Conservation (phyloP, 805 yeast genomes). For the Yamadazyma olivae region DNA sequence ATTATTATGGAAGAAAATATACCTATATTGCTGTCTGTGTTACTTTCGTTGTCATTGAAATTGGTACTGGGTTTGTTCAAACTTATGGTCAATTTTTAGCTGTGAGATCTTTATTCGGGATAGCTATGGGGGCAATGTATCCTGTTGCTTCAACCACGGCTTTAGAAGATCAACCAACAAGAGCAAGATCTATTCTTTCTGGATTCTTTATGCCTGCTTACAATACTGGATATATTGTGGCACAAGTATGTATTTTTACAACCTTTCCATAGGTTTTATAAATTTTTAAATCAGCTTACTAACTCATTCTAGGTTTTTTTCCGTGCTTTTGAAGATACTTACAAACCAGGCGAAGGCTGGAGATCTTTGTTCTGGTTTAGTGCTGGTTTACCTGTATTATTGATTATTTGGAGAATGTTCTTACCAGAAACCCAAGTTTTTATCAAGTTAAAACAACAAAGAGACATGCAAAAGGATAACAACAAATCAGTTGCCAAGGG, state of each 20-base stretch:
- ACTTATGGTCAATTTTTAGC: constrained; percentile 58
- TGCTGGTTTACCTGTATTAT: constrained; percentile 60
- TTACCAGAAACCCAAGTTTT: constrained; percentile 63
- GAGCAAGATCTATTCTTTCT: constrained; percentile 58
- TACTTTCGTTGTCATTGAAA: constrained; percentile 52
- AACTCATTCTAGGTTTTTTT: no score
- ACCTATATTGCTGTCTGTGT: constrained; percentile 54
- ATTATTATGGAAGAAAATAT: constrained; percentile 64
- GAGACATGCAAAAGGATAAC: background rate
- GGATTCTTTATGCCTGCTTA: constrained; percentile 56
- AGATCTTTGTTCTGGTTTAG: constrained; percentile 71
- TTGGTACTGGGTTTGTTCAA: constrained; percentile 65
- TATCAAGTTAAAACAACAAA: constrained; percentile 21
- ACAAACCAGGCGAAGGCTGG: constrained; percentile 54
- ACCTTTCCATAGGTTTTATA: no score
- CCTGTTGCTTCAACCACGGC: constrained; percentile 67
- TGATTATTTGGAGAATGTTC: constrained; percentile 54
- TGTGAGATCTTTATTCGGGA: constrained; percentile 62
- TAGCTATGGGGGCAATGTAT: constrained; percentile 70
- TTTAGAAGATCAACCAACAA: constrained; percentile 58
- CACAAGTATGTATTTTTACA: no score
- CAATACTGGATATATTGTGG: constrained; percentile 64
- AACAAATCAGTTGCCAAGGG: constrained; percentile 7
- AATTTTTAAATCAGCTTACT: no score
- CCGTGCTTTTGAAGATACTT: constrained; percentile 47